phyloP scores from a whole-genome alignment of 2,329 filamentous ascomycete genomes.

The Podosphaera xanthii region DNA sequence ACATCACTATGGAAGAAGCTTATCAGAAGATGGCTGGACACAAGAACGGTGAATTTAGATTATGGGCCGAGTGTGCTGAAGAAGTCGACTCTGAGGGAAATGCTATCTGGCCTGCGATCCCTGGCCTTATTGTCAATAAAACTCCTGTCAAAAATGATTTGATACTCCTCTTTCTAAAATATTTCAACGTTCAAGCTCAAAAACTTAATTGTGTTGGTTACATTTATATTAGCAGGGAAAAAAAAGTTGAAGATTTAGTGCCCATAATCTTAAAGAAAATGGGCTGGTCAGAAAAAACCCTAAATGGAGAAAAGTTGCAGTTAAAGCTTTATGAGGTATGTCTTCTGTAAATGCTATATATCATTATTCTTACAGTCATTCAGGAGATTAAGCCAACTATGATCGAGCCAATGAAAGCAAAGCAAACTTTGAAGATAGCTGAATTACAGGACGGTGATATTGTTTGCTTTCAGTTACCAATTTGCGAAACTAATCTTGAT shows the following conservation, averaged over 20 bases:
- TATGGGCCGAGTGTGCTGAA: constrained; percentile 69
- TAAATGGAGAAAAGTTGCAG: constrained; percentile 21
- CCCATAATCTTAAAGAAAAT: constrained; percentile 60
- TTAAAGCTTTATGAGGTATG: constrained; percentile 54
- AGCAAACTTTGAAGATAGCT: constrained; percentile 68
- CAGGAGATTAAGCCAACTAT: constrained; percentile 90
- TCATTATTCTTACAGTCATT: background rate
- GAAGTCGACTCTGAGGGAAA: constrained; percentile 44
- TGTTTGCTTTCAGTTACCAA: constrained; percentile 62
- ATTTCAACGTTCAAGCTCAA: constrained; percentile 64
- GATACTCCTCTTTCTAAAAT: constrained; percentile 77
- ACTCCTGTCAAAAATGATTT: constrained; percentile 34
- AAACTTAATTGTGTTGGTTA: constrained; percentile 56
- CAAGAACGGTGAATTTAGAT: constrained; percentile 42
- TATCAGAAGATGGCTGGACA: constrained; percentile 42
- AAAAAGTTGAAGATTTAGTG: constrained; percentile 68
- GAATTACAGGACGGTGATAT: constrained; percentile 97
- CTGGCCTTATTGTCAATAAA: constrained; percentile 28
- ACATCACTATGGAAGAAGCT: constrained; percentile 58
- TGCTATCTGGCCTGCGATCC: constrained; percentile 45
- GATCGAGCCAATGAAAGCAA: constrained; percentile 86
- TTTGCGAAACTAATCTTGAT: background rate
- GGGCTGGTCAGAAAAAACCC: constrained; percentile 52
- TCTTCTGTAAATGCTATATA: background rate
- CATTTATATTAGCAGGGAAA: constrained; percentile 67